Percentiles rank a stretch among this genome's conserved stretches.
These are phyloP conservation scores for Colletotrichum limetticola DNA, from an alignment of 2,329 filamentous ascomycete genomes.

Conservation along the genomic window DNA sequence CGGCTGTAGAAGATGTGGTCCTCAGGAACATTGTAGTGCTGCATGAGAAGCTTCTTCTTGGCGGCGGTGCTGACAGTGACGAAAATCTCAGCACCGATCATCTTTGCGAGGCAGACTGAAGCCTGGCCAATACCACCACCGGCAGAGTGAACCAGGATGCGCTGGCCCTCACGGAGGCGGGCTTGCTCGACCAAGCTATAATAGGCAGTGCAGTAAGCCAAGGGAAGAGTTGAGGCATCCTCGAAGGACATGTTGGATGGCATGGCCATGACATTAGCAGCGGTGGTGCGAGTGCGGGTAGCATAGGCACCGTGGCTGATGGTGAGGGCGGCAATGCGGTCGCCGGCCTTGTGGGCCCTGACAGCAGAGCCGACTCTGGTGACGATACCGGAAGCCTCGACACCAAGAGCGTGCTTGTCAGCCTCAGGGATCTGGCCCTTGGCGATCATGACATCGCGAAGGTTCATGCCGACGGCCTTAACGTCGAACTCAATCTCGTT, in stretches of 20 bases:
- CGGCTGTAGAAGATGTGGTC: slow-evolving; percentile 43
- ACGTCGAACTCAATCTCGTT: slow-evolving; percentile 56
- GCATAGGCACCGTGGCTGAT: slow-evolving; percentile 38
- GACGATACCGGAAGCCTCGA: slow-evolving; percentile 48
- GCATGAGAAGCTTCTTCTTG: slow-evolving; percentile 45
- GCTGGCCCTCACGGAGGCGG: slow-evolving; percentile 41
- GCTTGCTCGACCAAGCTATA: slow-evolving; percentile 48
- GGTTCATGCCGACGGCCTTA: slow-evolving; percentile 57
- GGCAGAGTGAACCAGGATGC: slow-evolving; percentile 49
- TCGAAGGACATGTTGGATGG: slow-evolving; percentile 50
- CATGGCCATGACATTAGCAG: slow-evolving; percentile 46
- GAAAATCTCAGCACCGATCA: slow-evolving; percentile 46
- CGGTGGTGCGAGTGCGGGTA: slow-evolving; percentile 38
- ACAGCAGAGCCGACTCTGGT: slow-evolving; percentile 44
- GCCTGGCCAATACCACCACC: slow-evolving; percentile 51
- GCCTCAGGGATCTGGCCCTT: slow-evolving; percentile 49
- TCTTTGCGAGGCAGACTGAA: slow-evolving; percentile 45
- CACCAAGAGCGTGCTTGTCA: slow-evolving; percentile 41
- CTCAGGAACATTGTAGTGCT: slow-evolving; percentile 40
- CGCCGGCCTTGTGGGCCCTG: slow-evolving; percentile 43
- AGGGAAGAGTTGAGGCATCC: slow-evolving; percentile 46
- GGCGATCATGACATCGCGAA: slow-evolving; percentile 57
- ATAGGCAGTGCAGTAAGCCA: slow-evolving; percentile 47
- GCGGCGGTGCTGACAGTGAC: slow-evolving; percentile 43
- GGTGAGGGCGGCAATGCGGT: slow-evolving; percentile 39